phyloP scores from a whole-genome alignment of 2,329 filamentous ascomycete genomes.

The Tolypocladium ophioglossoides region DNA sequence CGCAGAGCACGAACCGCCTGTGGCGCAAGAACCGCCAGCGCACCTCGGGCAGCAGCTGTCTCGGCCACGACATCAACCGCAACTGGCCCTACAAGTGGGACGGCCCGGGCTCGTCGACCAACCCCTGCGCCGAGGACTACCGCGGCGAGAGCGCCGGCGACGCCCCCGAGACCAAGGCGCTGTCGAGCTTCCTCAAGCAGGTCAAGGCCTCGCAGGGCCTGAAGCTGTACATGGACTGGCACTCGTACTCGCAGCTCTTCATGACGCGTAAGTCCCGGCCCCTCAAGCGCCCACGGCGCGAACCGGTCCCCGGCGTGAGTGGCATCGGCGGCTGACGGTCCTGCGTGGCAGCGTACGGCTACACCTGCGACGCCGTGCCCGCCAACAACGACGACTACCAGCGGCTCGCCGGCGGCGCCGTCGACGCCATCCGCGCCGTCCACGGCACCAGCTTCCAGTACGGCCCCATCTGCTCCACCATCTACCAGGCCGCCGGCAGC shows the following conservation, averaged over 20 bases:
- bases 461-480: slow-evolving; percentile 47
- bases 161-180: slow-evolving; percentile 38
- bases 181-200: slow-evolving; percentile 26
- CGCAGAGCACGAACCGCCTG: slow-evolving; percentile 43
- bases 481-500: slow-evolving; percentile 44
- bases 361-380: slow-evolving; percentile 38
- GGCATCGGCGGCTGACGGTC: background rate
- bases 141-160: slow-evolving; percentile 31
- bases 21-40: slow-evolving; percentile 52
- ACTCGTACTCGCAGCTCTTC: slow-evolving; percentile 52
- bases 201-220: slow-evolving; percentile 33
- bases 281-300: no score
- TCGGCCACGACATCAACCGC: slow-evolving; percentile 47
- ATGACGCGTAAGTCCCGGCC: slow-evolving; percentile 46
- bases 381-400: slow-evolving; percentile 37
- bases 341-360: slow-evolving; percentile 40
- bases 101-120: slow-evolving; percentile 34
- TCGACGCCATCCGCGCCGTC: slow-evolving; percentile 36
- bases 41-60: slow-evolving; percentile 27
- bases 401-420: slow-evolving; percentile 34
- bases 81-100: slow-evolving; percentile 49
- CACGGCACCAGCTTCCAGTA: slow-evolving; percentile 29
- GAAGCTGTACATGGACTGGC: slow-evolving; percentile 54
- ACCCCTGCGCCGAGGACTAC: slow-evolving; percentile 41
- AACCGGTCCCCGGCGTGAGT: no score